These are phyloP conservation scores for Falciphora oryzae DNA, from an alignment of 2,329 filamentous ascomycete genomes.

Conservation along the genomic window DNA sequence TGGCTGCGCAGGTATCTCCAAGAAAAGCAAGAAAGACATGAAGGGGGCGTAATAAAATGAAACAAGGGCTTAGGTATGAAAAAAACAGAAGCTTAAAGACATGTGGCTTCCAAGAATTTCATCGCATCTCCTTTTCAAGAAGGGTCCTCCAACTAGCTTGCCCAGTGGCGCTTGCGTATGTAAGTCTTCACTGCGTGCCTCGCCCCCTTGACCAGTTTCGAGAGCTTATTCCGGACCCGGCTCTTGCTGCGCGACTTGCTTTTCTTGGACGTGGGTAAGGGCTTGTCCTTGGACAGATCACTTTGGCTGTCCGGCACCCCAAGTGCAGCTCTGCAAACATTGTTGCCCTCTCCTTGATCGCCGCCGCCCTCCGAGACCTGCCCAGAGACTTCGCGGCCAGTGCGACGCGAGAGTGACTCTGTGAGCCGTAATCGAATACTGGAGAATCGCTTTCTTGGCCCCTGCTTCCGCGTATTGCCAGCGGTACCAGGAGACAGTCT, in stretches of 20 bases:
- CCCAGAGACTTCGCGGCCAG: background rate
- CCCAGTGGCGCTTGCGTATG: background rate
- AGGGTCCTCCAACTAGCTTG: background rate
- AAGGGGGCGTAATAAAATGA: background rate
- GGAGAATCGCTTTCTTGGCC: slow-evolving; percentile 8
- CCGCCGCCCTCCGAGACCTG: background rate
- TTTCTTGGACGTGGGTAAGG: background rate
- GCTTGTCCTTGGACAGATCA: background rate
- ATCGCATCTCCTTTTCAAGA: slow-evolving; percentile 1
- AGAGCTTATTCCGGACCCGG: slow-evolving; percentile 9
- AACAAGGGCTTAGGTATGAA: background rate
- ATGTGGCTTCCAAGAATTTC: background rate
- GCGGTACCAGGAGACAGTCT: background rate
- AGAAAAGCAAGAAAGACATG: background rate
- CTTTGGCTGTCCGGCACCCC: background rate
- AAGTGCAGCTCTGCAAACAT: background rate
- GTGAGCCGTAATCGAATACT: slow-evolving; percentile 5
- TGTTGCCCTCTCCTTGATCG: background rate
- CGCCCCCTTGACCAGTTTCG: slow-evolving; percentile 12
- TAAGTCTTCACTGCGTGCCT: slow-evolving; percentile 3
- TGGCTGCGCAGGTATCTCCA: background rate
- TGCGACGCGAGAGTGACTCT: slow-evolving; percentile 9
- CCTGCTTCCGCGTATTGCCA: background rate
- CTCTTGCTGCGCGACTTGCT: slow-evolving; percentile 1
- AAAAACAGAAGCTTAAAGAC: background rate